These are phyloP conservation scores for Pseudonitzschia multistriata DNA, from an alignment of 108 stramenopile species.

Conservation along the genomic window DNA sequence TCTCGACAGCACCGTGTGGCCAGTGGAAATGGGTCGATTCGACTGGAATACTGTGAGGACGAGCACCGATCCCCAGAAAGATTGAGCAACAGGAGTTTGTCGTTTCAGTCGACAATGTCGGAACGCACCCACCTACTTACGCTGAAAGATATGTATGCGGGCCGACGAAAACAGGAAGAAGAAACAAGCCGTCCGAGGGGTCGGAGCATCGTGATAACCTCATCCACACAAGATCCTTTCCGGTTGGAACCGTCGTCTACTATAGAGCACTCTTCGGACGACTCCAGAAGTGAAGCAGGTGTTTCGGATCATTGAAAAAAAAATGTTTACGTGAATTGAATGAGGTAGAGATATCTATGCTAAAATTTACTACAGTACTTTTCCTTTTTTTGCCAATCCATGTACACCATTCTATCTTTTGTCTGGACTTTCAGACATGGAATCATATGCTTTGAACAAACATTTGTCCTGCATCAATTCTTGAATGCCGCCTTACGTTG, in stretches of 20 bases:
- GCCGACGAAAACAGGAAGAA: neutral
- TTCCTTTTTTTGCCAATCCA: too few relatives aligned
- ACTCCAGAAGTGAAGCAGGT: neutral
- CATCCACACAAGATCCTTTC: conserved; percentile 12
- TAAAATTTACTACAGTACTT: too few relatives aligned
- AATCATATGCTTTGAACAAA: too few relatives aligned
- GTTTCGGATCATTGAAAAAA: neutral
- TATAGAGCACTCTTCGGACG: neutral
- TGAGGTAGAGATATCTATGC: too few relatives aligned
- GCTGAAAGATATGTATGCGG: conserved; percentile 13
- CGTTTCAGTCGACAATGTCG: neutral
- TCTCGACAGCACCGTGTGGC: neutral
- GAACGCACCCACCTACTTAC: conserved; percentile 15
- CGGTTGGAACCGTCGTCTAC: conserved; percentile 1
- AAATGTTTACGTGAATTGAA: neutral
- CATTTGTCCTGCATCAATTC: too few relatives aligned
- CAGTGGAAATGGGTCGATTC: neutral
- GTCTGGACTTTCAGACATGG: too few relatives aligned
- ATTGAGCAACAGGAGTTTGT: neutral
- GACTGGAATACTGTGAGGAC: neutral
- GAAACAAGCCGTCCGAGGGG: neutral
- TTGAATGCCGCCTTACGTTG: too few relatives aligned
- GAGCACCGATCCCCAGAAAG: neutral
- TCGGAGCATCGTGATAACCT: conserved; percentile 4
- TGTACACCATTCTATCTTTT: too few relatives aligned